Evolutionary conservation across 306 rosid genomes (phyloP), one percentile per base, ranked within the genome.

Genomic region (Luffa aegyptiaca): DNA sequence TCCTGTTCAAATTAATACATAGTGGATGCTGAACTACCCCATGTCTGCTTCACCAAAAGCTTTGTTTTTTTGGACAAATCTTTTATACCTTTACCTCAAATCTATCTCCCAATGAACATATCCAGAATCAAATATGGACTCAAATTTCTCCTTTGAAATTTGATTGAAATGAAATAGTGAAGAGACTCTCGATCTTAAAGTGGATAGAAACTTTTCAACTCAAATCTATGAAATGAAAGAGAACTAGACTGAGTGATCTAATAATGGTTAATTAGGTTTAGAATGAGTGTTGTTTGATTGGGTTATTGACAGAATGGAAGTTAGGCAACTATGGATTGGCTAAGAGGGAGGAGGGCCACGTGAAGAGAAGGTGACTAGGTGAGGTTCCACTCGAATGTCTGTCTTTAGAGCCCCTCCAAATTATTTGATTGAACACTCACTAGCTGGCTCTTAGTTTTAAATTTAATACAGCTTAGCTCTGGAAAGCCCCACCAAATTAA

Each of bases 401-500:
- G 80, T 58, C 80, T 59, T 42, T 13, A 63, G 70, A 77, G 11
- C 39, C 68, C 42, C 41, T 17, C 37, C 42, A 55, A 76, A 55
- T 79, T 12, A 76, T 76, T 76, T 76, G 80, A 52, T 76, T 76
- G 37, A 76, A 37, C 80, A 17, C 66, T 37, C 65, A 36, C 66
- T 58, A 55, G 51, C 79, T 52, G 48, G 37, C 78, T 63, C 48
- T 33, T 26, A 39, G 74, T 53, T 42, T 26, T 33, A 18, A 55
- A 45, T 42, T 26, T 33, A 18, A 55, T 39, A 52, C 80, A 37
- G 68, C 56, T 76, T 56, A 53, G 21, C 18, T 18, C 1, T 53
- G 46, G 46, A 53, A 49, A 59, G 2, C 3, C 31, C 53, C 65
- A 8, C 76, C 14, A 21, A 69, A 70, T 86, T 84, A 87, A 84